These are phyloP conservation scores for Triglochin maritima DNA, from an alignment of 106 monocot species.

Conservation along the genomic window DNA sequence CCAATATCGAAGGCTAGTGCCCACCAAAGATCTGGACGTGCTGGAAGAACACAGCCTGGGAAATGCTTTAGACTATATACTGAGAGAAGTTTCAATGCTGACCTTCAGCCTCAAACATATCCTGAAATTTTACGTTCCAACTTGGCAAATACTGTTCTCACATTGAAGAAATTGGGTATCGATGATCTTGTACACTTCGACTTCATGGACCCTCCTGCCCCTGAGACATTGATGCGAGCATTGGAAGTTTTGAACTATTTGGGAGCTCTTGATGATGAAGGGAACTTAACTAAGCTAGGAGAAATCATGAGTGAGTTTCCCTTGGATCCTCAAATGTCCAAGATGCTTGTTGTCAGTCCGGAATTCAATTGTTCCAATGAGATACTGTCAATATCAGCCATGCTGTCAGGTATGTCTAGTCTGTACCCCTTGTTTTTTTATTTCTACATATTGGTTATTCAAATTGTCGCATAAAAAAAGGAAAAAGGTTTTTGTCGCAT, in stretches of 20 bases:
- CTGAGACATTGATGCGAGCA: constrained; percentile 28
- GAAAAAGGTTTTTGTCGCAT: too few species aligned
- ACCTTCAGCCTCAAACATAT: constrained; percentile 29
- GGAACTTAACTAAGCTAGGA: constrained; percentile 23
- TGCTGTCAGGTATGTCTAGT: constrained; percentile 22
- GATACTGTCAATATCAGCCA: constrained; percentile 25
- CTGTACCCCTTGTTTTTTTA: neutral
- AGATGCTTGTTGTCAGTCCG: constrained; percentile 26
- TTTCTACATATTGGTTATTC: neutral
- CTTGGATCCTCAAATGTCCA: constrained; percentile 26
- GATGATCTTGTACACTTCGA: constrained; percentile 34
- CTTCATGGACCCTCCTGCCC: constrained; percentile 30
- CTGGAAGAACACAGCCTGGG: constrained; percentile 30
- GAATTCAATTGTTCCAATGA: constrained; percentile 29
- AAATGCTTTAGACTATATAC: constrained; percentile 29
- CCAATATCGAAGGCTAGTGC: constrained; percentile 31
- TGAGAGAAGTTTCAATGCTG: constrained; percentile 22
- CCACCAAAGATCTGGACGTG: constrained; percentile 25
- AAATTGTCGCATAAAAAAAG: too few species aligned
- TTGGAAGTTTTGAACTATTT: constrained; percentile 26
- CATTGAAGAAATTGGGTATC: constrained; percentile 27
- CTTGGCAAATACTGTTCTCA: constrained; percentile 24
- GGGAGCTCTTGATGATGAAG: constrained; percentile 30
- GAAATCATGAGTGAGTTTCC: constrained; percentile 33
- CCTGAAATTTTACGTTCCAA: constrained; percentile 32